Evolutionary conservation across 176 grass and related monocot species (phyloP).

Genomic region (Guadua angustifolia): DNA sequence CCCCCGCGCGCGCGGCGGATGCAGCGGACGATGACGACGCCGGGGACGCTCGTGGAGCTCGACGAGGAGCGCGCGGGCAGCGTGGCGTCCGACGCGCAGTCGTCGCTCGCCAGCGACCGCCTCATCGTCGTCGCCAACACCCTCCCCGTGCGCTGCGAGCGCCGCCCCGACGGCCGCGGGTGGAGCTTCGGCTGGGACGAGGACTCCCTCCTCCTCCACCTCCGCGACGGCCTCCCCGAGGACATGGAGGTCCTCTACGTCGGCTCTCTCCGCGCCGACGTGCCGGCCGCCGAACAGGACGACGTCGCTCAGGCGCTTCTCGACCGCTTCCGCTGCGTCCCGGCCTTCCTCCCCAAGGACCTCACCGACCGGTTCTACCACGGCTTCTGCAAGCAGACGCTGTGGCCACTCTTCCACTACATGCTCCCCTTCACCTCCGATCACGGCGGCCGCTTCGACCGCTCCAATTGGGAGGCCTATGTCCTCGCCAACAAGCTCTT

Average conservation of each 20-base stretch:
- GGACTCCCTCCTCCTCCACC: slow-evolving; percentile 73
- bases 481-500: slow-evolving; percentile 67
- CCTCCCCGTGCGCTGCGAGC: slow-evolving; percentile 55
- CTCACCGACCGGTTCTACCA: slow-evolving; percentile 64
- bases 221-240: slow-evolving; percentile 67
- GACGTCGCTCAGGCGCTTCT: slow-evolving; percentile 69
- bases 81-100: slow-evolving; percentile 58
- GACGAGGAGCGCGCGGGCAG: slow-evolving; percentile 55
- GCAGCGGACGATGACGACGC: slow-evolving; percentile 55
- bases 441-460: slow-evolving; percentile 63
- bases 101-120: slow-evolving; percentile 52
- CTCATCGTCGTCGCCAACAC: slow-evolving; percentile 68
- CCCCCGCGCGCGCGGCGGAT: slow-evolving; percentile 46
- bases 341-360: slow-evolving; percentile 69
- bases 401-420: slow-evolving; percentile 82
- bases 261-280: slow-evolving; percentile 69
- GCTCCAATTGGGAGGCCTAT: slow-evolving; percentile 71
- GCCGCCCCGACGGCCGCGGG: slow-evolving; percentile 47
- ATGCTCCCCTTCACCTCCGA: slow-evolving; percentile 58
- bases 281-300: slow-evolving; percentile 60
- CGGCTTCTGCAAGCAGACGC: slow-evolving; percentile 72
- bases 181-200: slow-evolving; percentile 73
- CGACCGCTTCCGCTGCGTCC: slow-evolving; percentile 70
- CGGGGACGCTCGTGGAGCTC: slow-evolving; percentile 51
- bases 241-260: slow-evolving; percentile 87